A percentile compares a stretch with the other conserved stretches of the same genome.
Evolutionary conservation across 2,329 filamentous ascomycete genomes (phyloP).

Genomic region (Septoria petroselini): DNA sequence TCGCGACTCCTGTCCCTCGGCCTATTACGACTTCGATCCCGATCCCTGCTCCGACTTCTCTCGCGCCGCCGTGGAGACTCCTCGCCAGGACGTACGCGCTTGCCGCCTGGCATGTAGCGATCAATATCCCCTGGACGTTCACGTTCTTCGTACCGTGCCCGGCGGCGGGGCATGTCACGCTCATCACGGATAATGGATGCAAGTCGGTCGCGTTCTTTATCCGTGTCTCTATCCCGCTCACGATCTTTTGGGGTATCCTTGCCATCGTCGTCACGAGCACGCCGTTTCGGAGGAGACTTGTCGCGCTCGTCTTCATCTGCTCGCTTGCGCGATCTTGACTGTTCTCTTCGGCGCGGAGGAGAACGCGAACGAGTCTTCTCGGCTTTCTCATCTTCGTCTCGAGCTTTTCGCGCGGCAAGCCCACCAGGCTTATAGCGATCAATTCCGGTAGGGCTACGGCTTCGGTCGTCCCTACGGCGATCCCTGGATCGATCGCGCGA

Average conservation of each 20-base stretch:
- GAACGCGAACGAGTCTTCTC: slow-evolving; percentile 12
- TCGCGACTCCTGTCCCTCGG: slow-evolving; percentile 35
- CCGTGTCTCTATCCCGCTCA: slow-evolving; percentile 20
- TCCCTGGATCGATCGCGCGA: slow-evolving; percentile 20
- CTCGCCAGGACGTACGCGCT: slow-evolving; percentile 15
- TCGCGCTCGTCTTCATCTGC: slow-evolving; percentile 27
- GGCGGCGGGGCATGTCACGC: slow-evolving; percentile 18
- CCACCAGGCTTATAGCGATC: slow-evolving; percentile 43
- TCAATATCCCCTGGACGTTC: slow-evolving; percentile 34
- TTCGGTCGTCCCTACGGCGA: slow-evolving; percentile 27
- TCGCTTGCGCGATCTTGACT: slow-evolving; percentile 28
- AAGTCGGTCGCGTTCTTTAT: slow-evolving; percentile 12
- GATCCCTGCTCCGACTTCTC: slow-evolving; percentile 15
- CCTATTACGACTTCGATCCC: slow-evolving; percentile 32
- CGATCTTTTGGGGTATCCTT: slow-evolving; percentile 26
- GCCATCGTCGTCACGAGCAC: slow-evolving; percentile 19
- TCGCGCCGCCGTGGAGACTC: slow-evolving; percentile 12
- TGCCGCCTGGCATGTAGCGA: slow-evolving; percentile 38
- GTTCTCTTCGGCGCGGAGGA: slow-evolving; percentile 12
- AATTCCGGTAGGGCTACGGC: slow-evolving; percentile 37
- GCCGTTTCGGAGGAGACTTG: slow-evolving; percentile 5
- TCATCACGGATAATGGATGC: slow-evolving; percentile 21
- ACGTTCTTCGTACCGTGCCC: slow-evolving; percentile 26
- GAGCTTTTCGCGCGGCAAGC: slow-evolving; percentile 18
- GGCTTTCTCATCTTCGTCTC: slow-evolving; percentile 17